Conservation (phyloP, 2,329 filamentous ascomycete species). For the Ascocoryne sarcoides region DNA sequence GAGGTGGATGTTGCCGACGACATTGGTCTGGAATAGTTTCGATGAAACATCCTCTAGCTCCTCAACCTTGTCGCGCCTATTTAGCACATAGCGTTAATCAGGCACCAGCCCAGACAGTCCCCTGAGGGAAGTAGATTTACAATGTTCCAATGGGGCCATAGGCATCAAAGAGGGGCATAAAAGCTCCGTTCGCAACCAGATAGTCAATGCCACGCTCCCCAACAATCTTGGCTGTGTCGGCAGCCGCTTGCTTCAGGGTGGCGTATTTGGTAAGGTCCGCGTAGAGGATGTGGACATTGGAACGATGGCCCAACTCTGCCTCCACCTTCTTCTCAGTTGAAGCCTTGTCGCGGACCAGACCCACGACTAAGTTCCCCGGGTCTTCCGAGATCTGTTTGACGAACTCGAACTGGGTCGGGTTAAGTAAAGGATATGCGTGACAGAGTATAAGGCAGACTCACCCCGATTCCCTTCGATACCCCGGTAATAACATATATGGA, state of each 20-base stretch:
- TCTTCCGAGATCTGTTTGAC: conserved; percentile 37
- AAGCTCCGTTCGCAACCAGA: conserved; percentile 40
- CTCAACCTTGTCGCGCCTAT: conserved; percentile 20
- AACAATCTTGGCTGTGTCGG: conserved; percentile 18
- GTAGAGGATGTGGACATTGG: conserved; percentile 15
- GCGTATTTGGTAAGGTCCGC: conserved; percentile 12
- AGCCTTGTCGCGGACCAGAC: conserved; percentile 39
- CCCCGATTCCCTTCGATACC: not conserved
- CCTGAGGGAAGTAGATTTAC: conserved; percentile 27
- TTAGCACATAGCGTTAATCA: conserved; percentile 8
- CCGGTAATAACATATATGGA: not conserved
- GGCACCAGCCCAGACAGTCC: not conserved
- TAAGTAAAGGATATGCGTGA: not conserved
- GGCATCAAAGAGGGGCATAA: conserved; percentile 27
- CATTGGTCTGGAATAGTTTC: conserved; percentile 37
- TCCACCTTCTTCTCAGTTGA: conserved; percentile 36
- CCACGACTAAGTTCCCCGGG: conserved; percentile 35
- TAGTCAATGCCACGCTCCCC: conserved; percentile 38
- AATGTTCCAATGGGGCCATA: conserved; percentile 30
- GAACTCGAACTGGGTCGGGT: conserved; percentile 37
- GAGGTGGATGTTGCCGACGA: conserved; percentile 43
- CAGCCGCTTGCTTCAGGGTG: conserved; percentile 12
- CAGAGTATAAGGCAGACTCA: not conserved
- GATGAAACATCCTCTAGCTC: conserved; percentile 30
- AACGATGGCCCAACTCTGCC: conserved; percentile 30